phyloP scores from a whole-genome alignment of 1,139 yeast species.

The Nakaseomyces kungkrabaensis region DNA sequence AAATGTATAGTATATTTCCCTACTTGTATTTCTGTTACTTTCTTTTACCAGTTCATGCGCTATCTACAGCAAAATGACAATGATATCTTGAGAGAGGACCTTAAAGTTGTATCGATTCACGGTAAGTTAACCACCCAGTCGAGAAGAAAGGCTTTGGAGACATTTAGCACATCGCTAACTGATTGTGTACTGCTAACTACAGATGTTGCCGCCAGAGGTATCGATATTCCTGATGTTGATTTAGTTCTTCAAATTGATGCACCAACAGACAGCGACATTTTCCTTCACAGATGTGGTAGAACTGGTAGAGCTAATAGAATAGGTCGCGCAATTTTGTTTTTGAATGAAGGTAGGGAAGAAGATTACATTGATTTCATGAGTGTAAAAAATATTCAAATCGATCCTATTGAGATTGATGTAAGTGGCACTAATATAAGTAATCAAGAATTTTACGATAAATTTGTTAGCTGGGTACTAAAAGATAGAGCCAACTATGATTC shows the following conservation, averaged over 20 bases:
- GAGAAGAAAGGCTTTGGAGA: conserved; percentile 57
- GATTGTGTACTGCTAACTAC: conserved; percentile 68
- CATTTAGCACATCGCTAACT: conserved; percentile 40
- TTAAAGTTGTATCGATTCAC: conserved; percentile 60
- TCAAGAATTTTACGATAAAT: conserved; percentile 29
- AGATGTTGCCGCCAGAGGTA: conserved; percentile 88
- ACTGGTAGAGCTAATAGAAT: conserved; percentile 83
- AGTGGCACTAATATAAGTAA: conserved; percentile 12
- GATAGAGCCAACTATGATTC: conserved; percentile 77
- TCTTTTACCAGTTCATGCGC: conserved; percentile 53
- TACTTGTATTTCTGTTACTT: conserved; percentile 76
- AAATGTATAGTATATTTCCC: conserved; percentile 85
- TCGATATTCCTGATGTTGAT: conserved; percentile 88
- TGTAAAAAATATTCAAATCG: conserved; percentile 56
- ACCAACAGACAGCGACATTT: conserved; percentile 82
- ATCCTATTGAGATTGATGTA: conserved; percentile 28
- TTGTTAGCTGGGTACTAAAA: conserved; percentile 49
- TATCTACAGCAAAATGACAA: conserved; percentile 20
- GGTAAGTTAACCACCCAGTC: conserved; percentile 75
- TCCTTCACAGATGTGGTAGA: conserved; percentile 84
- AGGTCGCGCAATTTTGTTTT: conserved; percentile 69
- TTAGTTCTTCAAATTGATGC: conserved; percentile 82
- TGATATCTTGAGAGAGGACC: conserved; percentile 19
- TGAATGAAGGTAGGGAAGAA: conserved; percentile 67
- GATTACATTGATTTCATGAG: conserved; percentile 73